Conservation (phyloP, 78 protist species). For the Monosiga brevicollis region DNA sequence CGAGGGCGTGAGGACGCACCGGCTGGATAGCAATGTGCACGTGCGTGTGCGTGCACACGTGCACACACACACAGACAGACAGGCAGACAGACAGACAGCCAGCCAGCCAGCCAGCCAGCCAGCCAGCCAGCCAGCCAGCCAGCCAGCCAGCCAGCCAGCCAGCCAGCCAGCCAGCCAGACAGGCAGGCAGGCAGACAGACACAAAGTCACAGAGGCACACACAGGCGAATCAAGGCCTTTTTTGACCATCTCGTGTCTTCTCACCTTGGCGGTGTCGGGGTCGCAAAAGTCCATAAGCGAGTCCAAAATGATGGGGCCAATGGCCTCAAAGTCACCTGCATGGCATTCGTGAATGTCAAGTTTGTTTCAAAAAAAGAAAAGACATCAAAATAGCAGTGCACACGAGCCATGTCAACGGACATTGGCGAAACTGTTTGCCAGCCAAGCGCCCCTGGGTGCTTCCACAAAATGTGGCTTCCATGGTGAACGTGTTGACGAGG, state of each 20-base stretch:
- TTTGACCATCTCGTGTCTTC: neutral
- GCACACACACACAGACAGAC: neutral
- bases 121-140: neutral
- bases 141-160: neutral
- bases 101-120: neutral
- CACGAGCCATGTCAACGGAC: too few relatives aligned
- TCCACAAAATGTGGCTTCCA: constrained; percentile 49
- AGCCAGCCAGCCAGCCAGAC: neutral
- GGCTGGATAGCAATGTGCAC: too few relatives aligned
- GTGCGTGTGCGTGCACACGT: too few relatives aligned
- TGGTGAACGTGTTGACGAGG: constrained; percentile 51
- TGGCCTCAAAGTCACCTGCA: neutral
- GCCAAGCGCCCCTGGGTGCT: neutral
- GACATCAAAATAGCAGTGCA: neutral
- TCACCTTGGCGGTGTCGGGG: neutral
- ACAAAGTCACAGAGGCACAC: neutral
- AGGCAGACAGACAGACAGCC: neutral
- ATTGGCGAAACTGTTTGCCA: neutral
- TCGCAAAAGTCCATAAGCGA: neutral
- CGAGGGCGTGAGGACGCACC: too few relatives aligned
- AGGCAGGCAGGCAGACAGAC: neutral
- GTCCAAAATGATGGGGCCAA: neutral
- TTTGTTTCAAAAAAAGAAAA: neutral
- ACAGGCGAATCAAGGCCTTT: neutral
- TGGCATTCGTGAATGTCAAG: neutral